Evolutionary conservation across 495 filamentous ascomycete species (phyloP), one percentile per base, ranked within the genome.

Genomic region (Clavariopsis aquatica): DNA sequence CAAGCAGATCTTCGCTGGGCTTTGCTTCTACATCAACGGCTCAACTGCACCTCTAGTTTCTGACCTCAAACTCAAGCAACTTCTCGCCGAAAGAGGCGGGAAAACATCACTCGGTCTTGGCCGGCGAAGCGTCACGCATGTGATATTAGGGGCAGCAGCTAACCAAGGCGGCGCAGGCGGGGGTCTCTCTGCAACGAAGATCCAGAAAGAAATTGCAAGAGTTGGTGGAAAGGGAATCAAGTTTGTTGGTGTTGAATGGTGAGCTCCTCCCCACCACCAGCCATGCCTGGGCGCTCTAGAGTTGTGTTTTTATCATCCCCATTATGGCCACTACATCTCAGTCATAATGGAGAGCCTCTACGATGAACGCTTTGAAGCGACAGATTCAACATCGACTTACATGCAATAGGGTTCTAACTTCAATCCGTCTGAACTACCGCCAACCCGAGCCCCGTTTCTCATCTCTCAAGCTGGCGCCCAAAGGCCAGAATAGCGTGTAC

Each of bases 11-110:
- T 90, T 96, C 73, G 70, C 81, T 51, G 81, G 83, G 19, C 78
- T 90, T 26, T 83, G 81, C 23, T 81, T 98, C 73, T 94, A 94
- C 77, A 83, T 98, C 77, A 96, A 96, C 76, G 93, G 92, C 56
- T 89, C 89, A 55, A 96, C 91, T 0, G 78, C 86, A 55, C 91
- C 93, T 6, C 70, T 83, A 15, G 83, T 98, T 49, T 92, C 89
- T 0, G 93, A 98, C 77, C 90, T 96, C 73, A 86, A 84, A 70
- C 82, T 98, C 49, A 96, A 94, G 76, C 85, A 84, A 38, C 78
- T 96, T 28, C 80, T 98, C 22, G 84, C 82, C 10, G 76, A 83
- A 56, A 81, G 94, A 70, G 94, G 94, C 24, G 94, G 84, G 0
- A 78, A 71, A 31, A 78, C 91, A 45, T 84, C 89, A 2, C 80